These are phyloP conservation scores for Ogataea degrootiae DNA, from an alignment of 805 yeast species.

Conservation along the genomic window DNA sequence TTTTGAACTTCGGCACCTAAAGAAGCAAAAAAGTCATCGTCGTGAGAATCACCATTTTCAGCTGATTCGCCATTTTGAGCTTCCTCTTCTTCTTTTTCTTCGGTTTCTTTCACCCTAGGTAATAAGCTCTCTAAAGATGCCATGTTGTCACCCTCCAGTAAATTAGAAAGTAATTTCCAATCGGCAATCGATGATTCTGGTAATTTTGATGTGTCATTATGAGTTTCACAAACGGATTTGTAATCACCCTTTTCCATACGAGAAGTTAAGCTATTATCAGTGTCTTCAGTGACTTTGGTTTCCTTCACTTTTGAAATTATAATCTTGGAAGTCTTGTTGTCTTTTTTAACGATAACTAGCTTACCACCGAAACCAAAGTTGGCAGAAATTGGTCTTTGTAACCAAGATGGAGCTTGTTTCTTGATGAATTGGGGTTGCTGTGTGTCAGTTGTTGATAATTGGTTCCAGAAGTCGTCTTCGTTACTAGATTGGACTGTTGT, in stretches of 20 bases:
- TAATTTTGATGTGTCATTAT: conserved; percentile 33
- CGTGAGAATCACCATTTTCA: conserved; percentile 10
- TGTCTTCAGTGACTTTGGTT: conserved; percentile 32
- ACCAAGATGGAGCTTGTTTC: conserved; percentile 88
- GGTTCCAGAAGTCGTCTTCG: conserved; percentile 85
- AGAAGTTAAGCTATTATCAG: conserved; percentile 39
- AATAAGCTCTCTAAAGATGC: conserved; percentile 40
- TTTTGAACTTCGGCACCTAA: conserved; percentile 19
- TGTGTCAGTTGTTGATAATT: conserved; percentile 60
- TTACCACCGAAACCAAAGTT: conserved; percentile 94
- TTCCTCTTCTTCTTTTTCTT: conserved; percentile 8
- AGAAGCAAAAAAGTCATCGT: conserved; percentile 33
- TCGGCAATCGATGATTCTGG: conserved; percentile 36
- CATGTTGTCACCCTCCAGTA: conserved; percentile 46
- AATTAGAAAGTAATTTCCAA: conserved; percentile 57
- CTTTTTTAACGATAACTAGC: conserved; percentile 46
- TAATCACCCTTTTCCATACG: conserved; percentile 59
- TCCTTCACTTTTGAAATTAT: conserved; percentile 31
- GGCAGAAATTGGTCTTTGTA: conserved; percentile 66
- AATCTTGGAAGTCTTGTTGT: conserved; percentile 37
- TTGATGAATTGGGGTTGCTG: conserved; percentile 68
- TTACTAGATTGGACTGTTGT: conserved; percentile 36
- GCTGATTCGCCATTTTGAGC: conserved; percentile 15
- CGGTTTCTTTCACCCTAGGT: conserved; percentile 14
- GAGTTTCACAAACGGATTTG: conserved; percentile 49